Percentiles rank a stretch among this genome's conserved stretches.
phyloP scores from a whole-genome alignment of 2,329 filamentous ascomycete species.

The Penicillium sp. region DNA sequence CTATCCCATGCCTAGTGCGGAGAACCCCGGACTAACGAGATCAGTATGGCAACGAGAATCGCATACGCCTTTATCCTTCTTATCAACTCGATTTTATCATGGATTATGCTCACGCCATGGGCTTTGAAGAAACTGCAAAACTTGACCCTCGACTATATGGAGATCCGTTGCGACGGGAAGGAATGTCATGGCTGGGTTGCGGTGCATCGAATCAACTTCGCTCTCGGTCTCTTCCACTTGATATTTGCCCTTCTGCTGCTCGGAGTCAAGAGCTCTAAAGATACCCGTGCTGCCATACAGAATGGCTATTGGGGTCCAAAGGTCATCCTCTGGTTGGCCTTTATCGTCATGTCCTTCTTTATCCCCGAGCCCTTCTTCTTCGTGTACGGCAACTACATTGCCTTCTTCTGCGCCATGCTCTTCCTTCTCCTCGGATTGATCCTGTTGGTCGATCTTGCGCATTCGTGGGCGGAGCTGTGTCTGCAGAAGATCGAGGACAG shows the following conservation, averaged over 20 bases:
- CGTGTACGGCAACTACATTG: conserved; percentile 92
- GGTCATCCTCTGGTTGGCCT: conserved; percentile 80
- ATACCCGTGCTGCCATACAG: conserved; percentile 83
- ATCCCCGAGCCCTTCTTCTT: conserved; percentile 95
- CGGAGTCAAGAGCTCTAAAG: conserved; percentile 82
- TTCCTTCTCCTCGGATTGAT: conserved; percentile 93
- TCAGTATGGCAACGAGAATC: conserved; percentile 91
- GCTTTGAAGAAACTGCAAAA: conserved; percentile 94
- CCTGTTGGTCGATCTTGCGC: conserved; percentile 89
- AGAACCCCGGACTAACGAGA: conserved; percentile 24
- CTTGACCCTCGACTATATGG: conserved; percentile 91
- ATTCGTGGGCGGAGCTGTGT: conserved; percentile 97
- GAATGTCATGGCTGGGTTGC: conserved; percentile 95
- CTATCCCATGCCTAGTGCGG: conserved; percentile 7
- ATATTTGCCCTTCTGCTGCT: conserved; percentile 81
- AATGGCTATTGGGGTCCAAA: conserved; percentile 99
- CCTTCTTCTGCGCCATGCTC: conserved; percentile 82
- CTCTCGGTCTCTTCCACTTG: conserved; percentile 89
- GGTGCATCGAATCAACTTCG: conserved; percentile 97
- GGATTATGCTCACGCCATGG: conserved; percentile 99
- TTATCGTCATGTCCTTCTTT: conserved; percentile 90
- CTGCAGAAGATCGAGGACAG: conserved; percentile 88
- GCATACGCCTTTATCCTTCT: conserved; percentile 93
- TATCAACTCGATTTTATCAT: conserved; percentile 93
- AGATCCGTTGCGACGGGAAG: conserved; percentile 86